phyloP scores from a whole-genome alignment of 768 basidiomycete genomes.

The Leccinum aurantiacum region DNA sequence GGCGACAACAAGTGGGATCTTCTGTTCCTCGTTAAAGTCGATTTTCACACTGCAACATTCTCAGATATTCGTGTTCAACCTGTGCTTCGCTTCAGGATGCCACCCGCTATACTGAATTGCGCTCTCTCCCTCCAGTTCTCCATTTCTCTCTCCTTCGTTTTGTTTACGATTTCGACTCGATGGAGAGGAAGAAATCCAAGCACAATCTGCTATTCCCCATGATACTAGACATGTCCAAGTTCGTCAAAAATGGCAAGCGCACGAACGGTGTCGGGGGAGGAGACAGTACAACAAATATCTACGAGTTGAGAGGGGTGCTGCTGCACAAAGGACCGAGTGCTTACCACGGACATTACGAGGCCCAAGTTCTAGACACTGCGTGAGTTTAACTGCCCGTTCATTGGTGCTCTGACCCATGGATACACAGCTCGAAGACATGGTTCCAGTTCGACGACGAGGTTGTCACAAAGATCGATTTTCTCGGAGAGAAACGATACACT shows the following conservation, averaged over 20 bases:
- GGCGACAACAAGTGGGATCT: constrained; percentile 76
- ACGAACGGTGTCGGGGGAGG: constrained; percentile 14
- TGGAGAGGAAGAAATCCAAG: constrained; percentile 88
- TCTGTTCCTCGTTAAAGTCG: neutral
- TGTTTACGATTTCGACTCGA: constrained; percentile 74
- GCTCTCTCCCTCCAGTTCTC: constrained; percentile 77
- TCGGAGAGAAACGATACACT: constrained; percentile 45
- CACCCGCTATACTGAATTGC: constrained; percentile 69
- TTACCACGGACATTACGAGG: constrained; percentile 88
- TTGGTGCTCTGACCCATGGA: constrained; percentile 5
- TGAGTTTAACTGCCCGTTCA: constrained; percentile 35
- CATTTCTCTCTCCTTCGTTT: constrained; percentile 95
- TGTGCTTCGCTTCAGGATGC: constrained; percentile 79
- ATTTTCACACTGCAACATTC: neutral
- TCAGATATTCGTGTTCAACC: constrained; percentile 75
- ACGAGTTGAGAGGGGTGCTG: constrained; percentile 83
- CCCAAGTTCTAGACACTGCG: constrained; percentile 74
- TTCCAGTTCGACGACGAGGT: constrained; percentile 91
- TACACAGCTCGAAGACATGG: constrained; percentile 66
- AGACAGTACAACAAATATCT: constrained; percentile 42
- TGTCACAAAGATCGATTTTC: constrained; percentile 61
- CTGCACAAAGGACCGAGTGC: constrained; percentile 92
- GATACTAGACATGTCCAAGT: constrained; percentile 69
- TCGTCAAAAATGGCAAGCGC: constrained; percentile 40
- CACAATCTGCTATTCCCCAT: constrained; percentile 76